phyloP scores from a whole-genome alignment of 148 eudicot species.

The Suaeda aralocaspica region DNA sequence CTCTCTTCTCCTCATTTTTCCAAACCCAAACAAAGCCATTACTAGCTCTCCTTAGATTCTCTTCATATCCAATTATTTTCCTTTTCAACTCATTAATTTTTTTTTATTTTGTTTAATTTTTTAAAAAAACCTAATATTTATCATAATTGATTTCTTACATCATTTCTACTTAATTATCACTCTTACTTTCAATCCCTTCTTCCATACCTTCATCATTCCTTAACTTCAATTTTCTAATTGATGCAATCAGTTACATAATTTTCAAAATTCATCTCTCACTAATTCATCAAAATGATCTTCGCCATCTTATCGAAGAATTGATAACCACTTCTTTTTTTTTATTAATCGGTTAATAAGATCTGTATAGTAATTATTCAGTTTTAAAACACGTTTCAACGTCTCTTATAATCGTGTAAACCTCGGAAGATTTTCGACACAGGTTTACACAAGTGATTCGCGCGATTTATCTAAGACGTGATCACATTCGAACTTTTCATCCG shows the following conservation, averaged over 20 bases:
- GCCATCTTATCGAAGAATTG: constrained; percentile 30
- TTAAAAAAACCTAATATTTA: too few species aligned
- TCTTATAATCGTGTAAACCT: constrained; percentile 7
- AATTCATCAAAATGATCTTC: constrained; percentile 27
- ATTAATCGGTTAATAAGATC: not conserved
- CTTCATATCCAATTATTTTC: too few species aligned
- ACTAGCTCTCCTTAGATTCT: not conserved
- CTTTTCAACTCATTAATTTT: too few species aligned
- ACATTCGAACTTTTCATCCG: constrained; percentile 8
- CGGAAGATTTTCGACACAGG: constrained; percentile 21
- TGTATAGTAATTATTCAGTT: not conserved
- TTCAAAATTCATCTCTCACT: constrained; percentile 8
- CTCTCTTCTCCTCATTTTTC: constrained; percentile 6
- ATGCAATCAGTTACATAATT: not conserved
- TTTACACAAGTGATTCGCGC: constrained; percentile 30
- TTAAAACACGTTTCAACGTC: constrained; percentile 17
- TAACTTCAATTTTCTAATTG: too few species aligned
- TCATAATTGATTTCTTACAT: too few species aligned
- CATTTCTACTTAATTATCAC: too few species aligned
- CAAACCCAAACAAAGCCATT: not conserved
- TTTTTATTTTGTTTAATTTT: too few species aligned
- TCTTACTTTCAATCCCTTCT: too few species aligned
- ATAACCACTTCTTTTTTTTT: not conserved
- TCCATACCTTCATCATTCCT: too few species aligned
- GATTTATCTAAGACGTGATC: constrained; percentile 37